Percentiles rank a stretch among this genome's conserved stretches.
Conservation (phyloP, 768 basidiomycete species). For the Macrolepiota dolichaula region DNA sequence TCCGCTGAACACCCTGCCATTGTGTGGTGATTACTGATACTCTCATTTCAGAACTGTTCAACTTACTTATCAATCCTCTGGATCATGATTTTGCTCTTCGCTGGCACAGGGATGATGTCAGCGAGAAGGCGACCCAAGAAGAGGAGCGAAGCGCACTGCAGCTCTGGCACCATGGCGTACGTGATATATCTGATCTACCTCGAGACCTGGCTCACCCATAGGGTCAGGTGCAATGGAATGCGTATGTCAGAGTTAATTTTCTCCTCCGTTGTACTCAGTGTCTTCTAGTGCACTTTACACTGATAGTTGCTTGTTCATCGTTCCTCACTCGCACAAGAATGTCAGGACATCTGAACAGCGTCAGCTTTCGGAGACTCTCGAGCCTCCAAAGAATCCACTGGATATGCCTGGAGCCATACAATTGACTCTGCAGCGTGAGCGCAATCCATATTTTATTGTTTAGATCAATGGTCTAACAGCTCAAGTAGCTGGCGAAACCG, state of each 20-base stretch:
- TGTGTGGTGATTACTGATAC: not conserved
- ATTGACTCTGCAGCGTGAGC: conserved; percentile 51
- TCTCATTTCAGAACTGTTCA: conserved; percentile 58
- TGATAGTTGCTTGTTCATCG: conserved; percentile 68
- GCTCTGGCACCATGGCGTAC: conserved; percentile 64
- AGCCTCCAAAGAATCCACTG: conserved; percentile 53
- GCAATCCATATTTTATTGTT: not conserved
- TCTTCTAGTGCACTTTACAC: conserved; percentile 55
- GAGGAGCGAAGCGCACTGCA: conserved; percentile 58
- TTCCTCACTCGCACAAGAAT: conserved; percentile 62
- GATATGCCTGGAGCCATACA: conserved; percentile 68
- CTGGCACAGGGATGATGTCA: conserved; percentile 80
- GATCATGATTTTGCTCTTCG: conserved; percentile 65
- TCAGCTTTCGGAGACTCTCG: conserved; percentile 43
- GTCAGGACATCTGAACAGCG: conserved; percentile 60
- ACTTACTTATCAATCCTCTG: conserved; percentile 68
- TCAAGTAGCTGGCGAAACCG: conserved; percentile 61
- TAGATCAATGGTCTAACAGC: not conserved
- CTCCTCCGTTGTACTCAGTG: not conserved
- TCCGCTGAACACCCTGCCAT: not conserved
- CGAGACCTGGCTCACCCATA: not conserved
- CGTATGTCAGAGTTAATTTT: conserved; percentile 38
- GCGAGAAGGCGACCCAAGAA: conserved; percentile 49
- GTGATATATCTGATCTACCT: conserved; percentile 15
- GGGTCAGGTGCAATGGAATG: conserved; percentile 75